Conservation (phyloP, 257 asterid genomes). For the Plantago ovata region DNA sequence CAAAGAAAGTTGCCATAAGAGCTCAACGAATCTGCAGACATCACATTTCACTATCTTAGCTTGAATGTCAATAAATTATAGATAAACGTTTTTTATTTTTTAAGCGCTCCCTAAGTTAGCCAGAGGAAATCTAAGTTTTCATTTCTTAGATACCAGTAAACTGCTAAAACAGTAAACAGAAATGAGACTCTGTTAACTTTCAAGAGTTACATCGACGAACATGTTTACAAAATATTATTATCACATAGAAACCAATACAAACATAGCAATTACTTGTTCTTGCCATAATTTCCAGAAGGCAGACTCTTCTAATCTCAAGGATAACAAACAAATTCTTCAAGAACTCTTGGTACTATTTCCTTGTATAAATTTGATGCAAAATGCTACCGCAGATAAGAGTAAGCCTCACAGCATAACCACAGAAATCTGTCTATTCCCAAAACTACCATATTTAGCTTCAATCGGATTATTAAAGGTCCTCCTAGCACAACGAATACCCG, state of each 20-base stretch:
- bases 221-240: constrained; percentile 3
- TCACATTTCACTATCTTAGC: constrained; percentile 14
- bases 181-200: not conserved
- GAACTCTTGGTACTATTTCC: constrained; percentile 9
- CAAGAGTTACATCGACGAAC: constrained; percentile 11
- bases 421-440: not conserved
- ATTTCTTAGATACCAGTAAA: constrained; percentile 10
- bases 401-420: not conserved
- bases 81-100: too few species aligned
- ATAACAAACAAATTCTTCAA: constrained; percentile 12
- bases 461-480: not conserved
- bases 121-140: constrained; percentile 14
- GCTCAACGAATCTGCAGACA: constrained; percentile 83
- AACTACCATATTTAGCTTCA: constrained; percentile 13
- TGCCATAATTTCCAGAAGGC: not conserved
- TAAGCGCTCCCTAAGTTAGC: not conserved
- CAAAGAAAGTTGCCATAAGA: constrained; percentile 96
- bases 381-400: not conserved
- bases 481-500: constrained; percentile 8
- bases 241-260: constrained; percentile 7
- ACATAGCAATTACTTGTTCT: not conserved
- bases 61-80: too few species aligned
- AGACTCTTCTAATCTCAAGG: not conserved
- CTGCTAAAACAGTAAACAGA: constrained; percentile 11
- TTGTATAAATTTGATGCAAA: constrained; percentile 1